phyloP scores from a whole-genome alignment of 352 stramenopile genomes.

The Globisporangium solare region DNA sequence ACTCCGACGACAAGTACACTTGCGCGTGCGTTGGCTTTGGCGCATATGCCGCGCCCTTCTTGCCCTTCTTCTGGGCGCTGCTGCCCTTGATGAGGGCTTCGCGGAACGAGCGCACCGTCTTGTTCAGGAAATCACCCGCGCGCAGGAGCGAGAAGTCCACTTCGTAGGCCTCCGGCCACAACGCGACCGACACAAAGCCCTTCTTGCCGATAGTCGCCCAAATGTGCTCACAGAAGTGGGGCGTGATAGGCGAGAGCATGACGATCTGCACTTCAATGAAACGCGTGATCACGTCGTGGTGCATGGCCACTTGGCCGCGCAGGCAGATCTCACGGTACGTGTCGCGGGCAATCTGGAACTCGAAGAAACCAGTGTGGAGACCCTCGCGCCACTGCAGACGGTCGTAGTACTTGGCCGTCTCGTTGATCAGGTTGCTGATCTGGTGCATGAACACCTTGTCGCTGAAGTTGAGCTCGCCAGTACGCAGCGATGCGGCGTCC shows the following conservation, averaged over 20 bases:
- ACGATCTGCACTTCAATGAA: constrained; percentile 94
- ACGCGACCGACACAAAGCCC: constrained; percentile 87
- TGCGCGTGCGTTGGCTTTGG: constrained; percentile 88
- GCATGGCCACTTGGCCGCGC: constrained; percentile 83
- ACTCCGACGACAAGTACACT: constrained; percentile 83
- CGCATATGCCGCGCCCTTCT: constrained; percentile 70
- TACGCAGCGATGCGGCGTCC: constrained; percentile 83
- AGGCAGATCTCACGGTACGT: constrained; percentile 96
- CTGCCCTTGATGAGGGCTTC: constrained; percentile 72
- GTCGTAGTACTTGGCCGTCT: constrained; percentile 86
- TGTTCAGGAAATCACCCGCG: constrained; percentile 91
- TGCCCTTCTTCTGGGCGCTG: constrained; percentile 83
- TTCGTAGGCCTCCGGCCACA: constrained; percentile 82
- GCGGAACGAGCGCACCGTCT: constrained; percentile 90
- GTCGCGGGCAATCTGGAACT: constrained; percentile 97
- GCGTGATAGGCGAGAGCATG: constrained; percentile 95
- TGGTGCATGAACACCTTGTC: constrained; percentile 96
- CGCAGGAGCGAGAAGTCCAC: constrained; percentile 92
- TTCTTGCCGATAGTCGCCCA: constrained; percentile 91
- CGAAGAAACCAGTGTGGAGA: constrained; percentile 97
- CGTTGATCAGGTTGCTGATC: constrained; percentile 94
- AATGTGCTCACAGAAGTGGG: constrained; percentile 93
- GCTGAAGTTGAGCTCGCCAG: constrained; percentile 84
- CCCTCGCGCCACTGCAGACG: constrained; percentile 95
- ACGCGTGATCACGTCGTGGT: constrained; percentile 89